These are phyloP conservation scores for Tinospora cordifolia DNA, from an alignment of 164 flowering plant genomes.

Conservation along the genomic window DNA sequence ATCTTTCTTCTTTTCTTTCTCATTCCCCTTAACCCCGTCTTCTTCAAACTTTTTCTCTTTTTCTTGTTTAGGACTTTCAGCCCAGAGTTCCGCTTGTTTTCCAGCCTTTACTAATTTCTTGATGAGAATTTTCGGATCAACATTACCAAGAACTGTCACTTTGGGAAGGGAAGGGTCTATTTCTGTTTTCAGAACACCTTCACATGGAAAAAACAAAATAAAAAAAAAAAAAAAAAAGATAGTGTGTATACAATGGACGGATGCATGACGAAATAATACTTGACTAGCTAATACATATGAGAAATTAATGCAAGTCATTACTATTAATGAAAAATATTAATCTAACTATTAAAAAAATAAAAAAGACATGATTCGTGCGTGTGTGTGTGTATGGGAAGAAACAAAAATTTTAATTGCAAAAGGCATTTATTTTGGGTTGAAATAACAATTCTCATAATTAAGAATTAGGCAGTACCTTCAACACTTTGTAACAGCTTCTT, in stretches of 20 bases:
- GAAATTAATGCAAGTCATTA: too few relatives aligned
- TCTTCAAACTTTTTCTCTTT: conserved; percentile 20
- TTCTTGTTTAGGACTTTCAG: conserved; percentile 12
- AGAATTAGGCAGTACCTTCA: conserved; percentile 29
- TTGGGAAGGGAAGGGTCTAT: conserved; percentile 35
- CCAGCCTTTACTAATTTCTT: conserved; percentile 38
- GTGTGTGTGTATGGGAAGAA: too few relatives aligned
- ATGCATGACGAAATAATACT: too few relatives aligned
- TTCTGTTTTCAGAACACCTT: conserved; percentile 44
- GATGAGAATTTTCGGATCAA: conserved; percentile 37
- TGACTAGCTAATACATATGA: too few relatives aligned
- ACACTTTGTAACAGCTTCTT: conserved; percentile 41
- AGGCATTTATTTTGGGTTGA: too few relatives aligned
- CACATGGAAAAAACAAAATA: background rate
- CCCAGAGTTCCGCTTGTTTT: conserved; percentile 43
- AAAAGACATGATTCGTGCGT: too few relatives aligned
- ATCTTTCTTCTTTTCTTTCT: conserved; percentile 5
- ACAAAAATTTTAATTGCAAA: too few relatives aligned
- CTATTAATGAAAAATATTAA: too few relatives aligned
- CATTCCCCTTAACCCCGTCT: conserved; percentile 6
- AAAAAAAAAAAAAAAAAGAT: too few relatives aligned
- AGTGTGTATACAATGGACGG: too few relatives aligned
- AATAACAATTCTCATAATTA: background rate
- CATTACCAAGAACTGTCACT: conserved; percentile 40
- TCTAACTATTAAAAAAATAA: too few relatives aligned